Evolutionary conservation across 2,329 filamentous ascomycete species (phyloP), one percentile per base, ranked within the genome.

Genomic region (Lachnellula occidentalis): DNA sequence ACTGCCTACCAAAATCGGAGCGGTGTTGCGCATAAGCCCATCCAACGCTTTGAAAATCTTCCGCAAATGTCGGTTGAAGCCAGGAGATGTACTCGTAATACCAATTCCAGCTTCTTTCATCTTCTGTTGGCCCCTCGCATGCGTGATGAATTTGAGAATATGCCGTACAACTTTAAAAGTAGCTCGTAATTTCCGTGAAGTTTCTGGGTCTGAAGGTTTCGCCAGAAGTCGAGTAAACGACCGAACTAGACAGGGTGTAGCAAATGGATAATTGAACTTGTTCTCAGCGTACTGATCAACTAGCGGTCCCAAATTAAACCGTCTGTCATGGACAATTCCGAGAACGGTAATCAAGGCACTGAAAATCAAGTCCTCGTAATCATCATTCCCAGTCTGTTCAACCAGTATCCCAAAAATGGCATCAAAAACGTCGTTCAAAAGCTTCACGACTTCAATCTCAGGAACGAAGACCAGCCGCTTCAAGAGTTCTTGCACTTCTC

Each of bases 361-460:
- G 70, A 99, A 97, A 2, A 96, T 86, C 15, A 96, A 73, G 66
- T 97, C 92, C 67, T 97, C 94, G 59, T 91, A 92, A 67, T 95
- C 90, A 60, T 95, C 90, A 61, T 90, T 90, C 9, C 90, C 90
- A n/a, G 90, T 85, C 66, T 95, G 86, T 63, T 96, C 91, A 31
- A 95, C 89, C 27, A 97, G 76, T 27, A 96, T 91, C 5, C 90
- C 87, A 67, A 99, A 99, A 1, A 99, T 80, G 0, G 90, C 84
- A 69, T 96, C 90, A 51, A 99, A 86, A 1, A 97, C 91, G 64
- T 95, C 88, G 59, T 82, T 87, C 7, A 97, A 76, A 42, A 97
- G 80, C 74, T 97, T 99, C 58, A 99, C 94, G 34, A 99, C 89
- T 72, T 99, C 95, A 53, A 97, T 96, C 69, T 99, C 94, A 0